Evolutionary conservation across 306 rosid genomes (phyloP), one percentile per base, ranked within the genome.

Genomic region (Fragaria nilgerrensis): DNA sequence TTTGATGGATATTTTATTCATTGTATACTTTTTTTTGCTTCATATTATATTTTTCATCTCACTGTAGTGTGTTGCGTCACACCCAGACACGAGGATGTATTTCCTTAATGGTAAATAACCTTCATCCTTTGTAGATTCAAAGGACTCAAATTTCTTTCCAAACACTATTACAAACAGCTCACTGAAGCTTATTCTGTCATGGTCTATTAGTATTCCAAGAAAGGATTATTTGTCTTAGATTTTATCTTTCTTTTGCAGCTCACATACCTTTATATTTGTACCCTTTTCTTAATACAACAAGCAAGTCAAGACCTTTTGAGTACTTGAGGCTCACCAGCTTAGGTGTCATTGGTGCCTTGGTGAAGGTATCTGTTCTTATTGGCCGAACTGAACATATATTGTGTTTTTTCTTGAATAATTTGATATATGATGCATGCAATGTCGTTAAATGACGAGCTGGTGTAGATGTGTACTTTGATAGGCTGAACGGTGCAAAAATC

Each of bases 301-400:
- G 88, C 87, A 88, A 85, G 89, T 87, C 92, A 47, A 80, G 89
- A 78, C 96, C 92, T 7, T 93, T 88, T 49, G 98, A 93, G 83
- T 85, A 83, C 86, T 84, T 93, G 87, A 89, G 98, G 81, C 90
- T 93, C 44, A 89, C 96, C 65, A 90, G 94, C 84, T 89, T 93
- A 65, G 98, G 98, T 76, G 96, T 93, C 80, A 89, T 93, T 74
- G 96, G 92, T 67, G 98, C 98, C 45, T 70, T 91, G 77, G 98
- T 88, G 88, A 91, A 93, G 97, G 98, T 93, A 86, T 45, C 49
- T 71, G 20, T 69, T 47, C 73, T 74, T 72, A 29, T 59, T 74
- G n/a, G 20, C 48, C 5, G 20, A 59, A 25, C 20, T 16, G 78
- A 59, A 44, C 8, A 32, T 25, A 58, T 23, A 74, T 61, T 74